Percentiles rank a stretch among this genome's conserved stretches.
phyloP scores from a whole-genome alignment of 371 early-diverging fungal species.

The Entomophthora muscae region DNA sequence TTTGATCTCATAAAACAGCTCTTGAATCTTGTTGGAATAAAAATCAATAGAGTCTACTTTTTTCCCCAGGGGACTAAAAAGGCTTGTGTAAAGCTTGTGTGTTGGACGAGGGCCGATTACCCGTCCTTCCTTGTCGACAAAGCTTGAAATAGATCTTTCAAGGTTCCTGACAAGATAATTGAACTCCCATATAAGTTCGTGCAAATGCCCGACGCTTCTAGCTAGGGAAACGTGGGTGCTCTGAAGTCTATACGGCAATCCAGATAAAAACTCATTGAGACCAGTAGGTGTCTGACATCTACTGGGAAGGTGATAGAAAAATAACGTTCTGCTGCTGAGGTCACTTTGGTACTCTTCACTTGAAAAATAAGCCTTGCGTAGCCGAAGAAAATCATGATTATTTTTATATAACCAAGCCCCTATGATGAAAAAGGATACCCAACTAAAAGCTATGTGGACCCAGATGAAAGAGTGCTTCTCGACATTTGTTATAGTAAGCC shows the following conservation, averaged over 20 bases:
- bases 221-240: not conserved
- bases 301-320: not conserved
- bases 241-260: not conserved
- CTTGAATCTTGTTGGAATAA: slow-evolving; percentile 43
- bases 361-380: slow-evolving; percentile 6
- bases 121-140: slow-evolving; percentile 23
- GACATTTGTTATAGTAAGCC: not conserved
- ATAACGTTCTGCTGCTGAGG: slow-evolving; percentile 7
- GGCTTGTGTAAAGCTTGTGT: slow-evolving; percentile 19
- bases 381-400: not conserved
- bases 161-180: not conserved
- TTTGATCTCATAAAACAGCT: slow-evolving; percentile 44
- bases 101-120: slow-evolving; percentile 29
- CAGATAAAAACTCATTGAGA: not conserved
- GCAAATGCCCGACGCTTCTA: slow-evolving; percentile 10
- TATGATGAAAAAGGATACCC: not conserved
- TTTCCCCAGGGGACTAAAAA: slow-evolving; percentile 20
- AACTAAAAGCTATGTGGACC: not conserved
- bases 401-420: not conserved
- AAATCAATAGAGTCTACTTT: slow-evolving; percentile 62
- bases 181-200: slow-evolving; percentile 1
- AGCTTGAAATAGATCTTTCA: slow-evolving; percentile 11
- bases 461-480: not conserved
- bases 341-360: slow-evolving; percentile 8
- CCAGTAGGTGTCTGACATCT: slow-evolving; percentile 1